phyloP scores from a whole-genome alignment of 139 green algal genomes.

The Micractinium sp. region DNA sequence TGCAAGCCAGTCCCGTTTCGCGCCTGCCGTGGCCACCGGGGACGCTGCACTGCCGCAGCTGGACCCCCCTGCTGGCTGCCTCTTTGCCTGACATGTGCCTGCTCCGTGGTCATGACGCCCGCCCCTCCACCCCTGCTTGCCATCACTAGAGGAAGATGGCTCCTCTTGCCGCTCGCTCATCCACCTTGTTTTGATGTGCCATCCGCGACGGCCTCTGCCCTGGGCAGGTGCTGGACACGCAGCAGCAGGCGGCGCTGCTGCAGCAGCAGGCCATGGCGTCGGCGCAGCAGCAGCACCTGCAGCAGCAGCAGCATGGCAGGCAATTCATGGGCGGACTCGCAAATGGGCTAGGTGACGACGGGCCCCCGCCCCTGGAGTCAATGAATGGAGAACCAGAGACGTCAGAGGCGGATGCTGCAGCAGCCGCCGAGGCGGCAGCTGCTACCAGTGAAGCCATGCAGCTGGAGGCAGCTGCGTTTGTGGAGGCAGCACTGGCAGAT shows the following conservation, averaged over 20 bases:
- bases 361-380: not conserved
- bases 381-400: not conserved
- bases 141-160: not conserved
- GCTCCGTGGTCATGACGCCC: too few relatives aligned
- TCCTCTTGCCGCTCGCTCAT: too few relatives aligned
- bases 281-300: conserved; percentile 14
- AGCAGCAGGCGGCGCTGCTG: conserved; percentile 14
- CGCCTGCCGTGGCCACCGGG: too few relatives aligned
- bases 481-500: conserved; percentile 22
- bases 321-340: not conserved
- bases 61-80: too few relatives aligned
- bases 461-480: conserved; percentile 29
- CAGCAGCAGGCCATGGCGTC: conserved; percentile 2
- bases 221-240: conserved; percentile 11
- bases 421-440: not conserved
- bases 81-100: too few relatives aligned
- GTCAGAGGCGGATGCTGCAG: not conserved
- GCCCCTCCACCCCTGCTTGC: not conserved
- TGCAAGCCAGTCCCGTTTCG: not conserved
- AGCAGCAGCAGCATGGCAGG: conserved; percentile 1
- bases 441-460: conserved; percentile 11
- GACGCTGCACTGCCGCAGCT: too few relatives aligned
- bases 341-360: conserved; percentile 11
- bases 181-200: not conserved
- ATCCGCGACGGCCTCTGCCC: not conserved